A percentile compares a stretch with the other conserved stretches of the same genome.
phyloP scores from a whole-genome alignment of 371 early-diverging fungal species.

The Entomophthora muscae region DNA sequence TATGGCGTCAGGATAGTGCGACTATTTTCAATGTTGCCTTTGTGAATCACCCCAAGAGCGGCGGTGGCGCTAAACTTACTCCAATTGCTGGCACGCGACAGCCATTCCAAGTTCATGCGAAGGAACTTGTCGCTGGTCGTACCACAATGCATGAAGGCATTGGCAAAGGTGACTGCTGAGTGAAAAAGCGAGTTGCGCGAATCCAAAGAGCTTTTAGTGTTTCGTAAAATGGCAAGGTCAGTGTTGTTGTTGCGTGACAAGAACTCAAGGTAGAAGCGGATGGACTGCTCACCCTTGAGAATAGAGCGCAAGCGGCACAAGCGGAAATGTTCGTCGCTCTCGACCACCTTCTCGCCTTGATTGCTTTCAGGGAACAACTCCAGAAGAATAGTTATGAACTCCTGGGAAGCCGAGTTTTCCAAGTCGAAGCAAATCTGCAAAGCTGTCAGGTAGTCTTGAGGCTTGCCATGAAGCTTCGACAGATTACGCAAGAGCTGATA shows the following conservation, averaged over 20 bases:
- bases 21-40: conserved; percentile 82
- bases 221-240: conserved; percentile 83
- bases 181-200: conserved; percentile 84
- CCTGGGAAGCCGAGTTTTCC: conserved; percentile 86
- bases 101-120: conserved; percentile 94
- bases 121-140: conserved; percentile 97
- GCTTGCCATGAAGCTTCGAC: conserved; percentile 14
- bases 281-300: conserved; percentile 71
- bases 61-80: conserved; percentile 97
- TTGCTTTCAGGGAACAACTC: conserved; percentile 26
- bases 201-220: conserved; percentile 78
- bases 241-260: conserved; percentile 86
- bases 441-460: conserved; percentile 44
- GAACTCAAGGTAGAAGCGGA: conserved; percentile 82
- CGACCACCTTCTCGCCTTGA: not conserved
- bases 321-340: not conserved
- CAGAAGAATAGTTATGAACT: conserved; percentile 62
- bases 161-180: conserved; percentile 90
- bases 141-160: conserved; percentile 96
- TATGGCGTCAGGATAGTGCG: conserved; percentile 77
- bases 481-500: conserved; percentile 54
- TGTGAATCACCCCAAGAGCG: conserved; percentile 97
- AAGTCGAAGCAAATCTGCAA: conserved; percentile 95
- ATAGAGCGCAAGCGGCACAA: conserved; percentile 28
- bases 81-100: conserved; percentile 96